Evolutionary conservation across 2,329 filamentous ascomycete species (phyloP).

Genomic region (Ophiosphaerella korrae): DNA sequence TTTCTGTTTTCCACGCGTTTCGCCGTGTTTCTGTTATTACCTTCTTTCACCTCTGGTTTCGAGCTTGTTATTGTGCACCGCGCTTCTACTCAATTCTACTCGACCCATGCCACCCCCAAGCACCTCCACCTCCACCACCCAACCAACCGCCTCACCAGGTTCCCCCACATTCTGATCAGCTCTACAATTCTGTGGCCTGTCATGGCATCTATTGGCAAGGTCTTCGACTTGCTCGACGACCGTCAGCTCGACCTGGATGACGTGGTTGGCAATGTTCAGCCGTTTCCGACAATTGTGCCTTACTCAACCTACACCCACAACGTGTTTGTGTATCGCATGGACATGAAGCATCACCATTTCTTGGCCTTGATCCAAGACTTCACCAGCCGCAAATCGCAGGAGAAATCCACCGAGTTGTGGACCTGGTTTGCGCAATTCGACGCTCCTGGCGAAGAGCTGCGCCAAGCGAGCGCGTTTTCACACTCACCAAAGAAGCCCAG

Average conservation of each 20-base stretch:
- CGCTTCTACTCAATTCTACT: background rate
- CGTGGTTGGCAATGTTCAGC: conserved; percentile 36
- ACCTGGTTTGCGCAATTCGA: conserved; percentile 43
- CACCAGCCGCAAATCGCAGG: conserved; percentile 25
- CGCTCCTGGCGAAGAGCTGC: conserved; percentile 14
- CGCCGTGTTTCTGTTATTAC: too few relatives aligned
- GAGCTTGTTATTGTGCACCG: conserved; percentile 8
- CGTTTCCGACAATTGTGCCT: conserved; percentile 37
- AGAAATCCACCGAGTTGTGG: conserved; percentile 35
- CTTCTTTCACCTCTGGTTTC: conserved; percentile 8
- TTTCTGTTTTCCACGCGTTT: background rate
- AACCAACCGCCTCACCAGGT: too few relatives aligned
- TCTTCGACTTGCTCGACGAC: conserved; percentile 39
- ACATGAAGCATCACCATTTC: conserved; percentile 30
- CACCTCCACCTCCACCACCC: background rate
- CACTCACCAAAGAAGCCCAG: conserved; percentile 32
- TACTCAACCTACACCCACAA: conserved; percentile 33
- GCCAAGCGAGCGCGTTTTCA: background rate
- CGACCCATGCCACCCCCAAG: background rate
- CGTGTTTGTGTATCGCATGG: conserved; percentile 35
- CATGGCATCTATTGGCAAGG: conserved; percentile 37
- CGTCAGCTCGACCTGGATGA: conserved; percentile 39
- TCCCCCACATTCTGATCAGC: background rate
- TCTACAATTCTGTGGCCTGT: background rate
- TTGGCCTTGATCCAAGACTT: conserved; percentile 37